Evolutionary conservation across 2,329 filamentous ascomycete genomes (phyloP).

Genomic region (Myriosclerotinia duriaeana): DNA sequence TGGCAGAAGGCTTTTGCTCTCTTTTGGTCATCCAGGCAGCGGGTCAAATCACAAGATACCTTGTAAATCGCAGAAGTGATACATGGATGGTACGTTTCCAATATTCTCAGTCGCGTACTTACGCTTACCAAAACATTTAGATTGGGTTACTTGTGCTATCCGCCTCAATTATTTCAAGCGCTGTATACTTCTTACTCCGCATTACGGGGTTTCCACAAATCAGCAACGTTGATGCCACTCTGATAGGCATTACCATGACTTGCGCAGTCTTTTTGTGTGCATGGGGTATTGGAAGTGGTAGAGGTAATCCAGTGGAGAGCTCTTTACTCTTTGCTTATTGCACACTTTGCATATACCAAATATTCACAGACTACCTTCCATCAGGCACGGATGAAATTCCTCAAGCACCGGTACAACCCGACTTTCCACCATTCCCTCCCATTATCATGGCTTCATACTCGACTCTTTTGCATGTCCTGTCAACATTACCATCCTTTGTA

Average conservation of each 20-base stretch:
- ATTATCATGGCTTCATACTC: slow-evolving; percentile 99
- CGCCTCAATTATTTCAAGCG: slow-evolving; percentile 87
- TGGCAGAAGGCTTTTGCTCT: slow-evolving; percentile 95
- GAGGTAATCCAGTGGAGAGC: slow-evolving; percentile 92
- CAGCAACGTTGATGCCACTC: slow-evolving; percentile 83
- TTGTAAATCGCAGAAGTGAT: slow-evolving; percentile 91
- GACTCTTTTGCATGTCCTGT: slow-evolving; percentile 80
- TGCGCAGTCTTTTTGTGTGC: slow-evolving; percentile 89
- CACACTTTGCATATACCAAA: slow-evolving; percentile 98
- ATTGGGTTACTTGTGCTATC: slow-evolving; percentile 86
- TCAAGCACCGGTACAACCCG: slow-evolving; percentile 64
- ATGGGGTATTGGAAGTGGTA: slow-evolving; percentile 90
- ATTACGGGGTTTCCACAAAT: slow-evolving; percentile 92
- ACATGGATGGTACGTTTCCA: slow-evolving; percentile 80
- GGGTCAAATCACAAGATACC: slow-evolving; percentile 90
- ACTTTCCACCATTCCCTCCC: slow-evolving; percentile 92
- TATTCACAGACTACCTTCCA: slow-evolving; percentile 96
- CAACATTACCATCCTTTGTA: slow-evolving; percentile 77
- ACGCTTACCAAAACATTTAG: slow-evolving; percentile 47
- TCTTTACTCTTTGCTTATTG: slow-evolving; percentile 95
- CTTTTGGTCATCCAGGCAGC: slow-evolving; percentile 91
- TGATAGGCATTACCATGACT: slow-evolving; percentile 90
- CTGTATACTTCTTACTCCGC: slow-evolving; percentile 94
- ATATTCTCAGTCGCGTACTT: not conserved
- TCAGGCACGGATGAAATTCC: slow-evolving; percentile 57